Evolutionary conservation across 2,329 filamentous ascomycete species (phyloP).

Genomic region (Myriosclerotinia duriaeana): DNA sequence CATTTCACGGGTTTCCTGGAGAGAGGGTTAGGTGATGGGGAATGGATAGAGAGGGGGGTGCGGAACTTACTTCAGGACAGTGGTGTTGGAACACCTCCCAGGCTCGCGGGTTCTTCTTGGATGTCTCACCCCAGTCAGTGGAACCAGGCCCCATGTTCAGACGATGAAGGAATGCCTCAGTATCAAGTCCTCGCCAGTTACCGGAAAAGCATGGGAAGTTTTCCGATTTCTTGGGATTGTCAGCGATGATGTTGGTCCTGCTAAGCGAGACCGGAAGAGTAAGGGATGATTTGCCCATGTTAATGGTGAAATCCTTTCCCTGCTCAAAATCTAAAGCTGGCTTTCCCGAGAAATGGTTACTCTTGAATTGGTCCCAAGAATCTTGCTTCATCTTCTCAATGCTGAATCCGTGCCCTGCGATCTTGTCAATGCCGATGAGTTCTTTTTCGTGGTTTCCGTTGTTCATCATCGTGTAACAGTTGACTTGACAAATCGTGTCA

Average conservation of each 20-base stretch:
- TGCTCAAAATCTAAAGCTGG: not conserved
- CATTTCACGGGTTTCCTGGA: not conserved
- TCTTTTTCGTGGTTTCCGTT: slow-evolving; percentile 8
- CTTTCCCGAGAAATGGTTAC: not conserved
- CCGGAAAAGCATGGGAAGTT: slow-evolving; percentile 18
- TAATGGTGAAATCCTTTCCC: not conserved
- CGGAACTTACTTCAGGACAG: slow-evolving; percentile 9
- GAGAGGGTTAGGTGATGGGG: not conserved
- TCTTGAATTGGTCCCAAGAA: slow-evolving; percentile 4
- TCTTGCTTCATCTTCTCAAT: not conserved
- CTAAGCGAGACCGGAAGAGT: slow-evolving; percentile 2
- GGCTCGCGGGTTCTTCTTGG: not conserved
- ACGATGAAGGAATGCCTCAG: not conserved
- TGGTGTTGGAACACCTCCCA: slow-evolving; percentile 1
- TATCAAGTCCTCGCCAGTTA: slow-evolving; percentile 10
- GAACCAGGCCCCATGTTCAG: slow-evolving; percentile 7
- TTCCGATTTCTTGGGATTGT: not conserved
- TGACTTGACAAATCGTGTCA: slow-evolving; percentile 17
- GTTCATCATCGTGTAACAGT: slow-evolving; percentile 19
- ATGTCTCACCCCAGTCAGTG: slow-evolving; percentile 7
- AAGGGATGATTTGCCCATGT: not conserved
- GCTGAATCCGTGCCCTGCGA: not conserved
- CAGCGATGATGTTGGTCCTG: slow-evolving; percentile 1
- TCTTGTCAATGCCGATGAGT: not conserved
- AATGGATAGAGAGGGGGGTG: too few relatives aligned